Base-by-base conservation (phyloP, 176 grass and related monocot genomes). In the Bonia amplexicaulis region DNA sequence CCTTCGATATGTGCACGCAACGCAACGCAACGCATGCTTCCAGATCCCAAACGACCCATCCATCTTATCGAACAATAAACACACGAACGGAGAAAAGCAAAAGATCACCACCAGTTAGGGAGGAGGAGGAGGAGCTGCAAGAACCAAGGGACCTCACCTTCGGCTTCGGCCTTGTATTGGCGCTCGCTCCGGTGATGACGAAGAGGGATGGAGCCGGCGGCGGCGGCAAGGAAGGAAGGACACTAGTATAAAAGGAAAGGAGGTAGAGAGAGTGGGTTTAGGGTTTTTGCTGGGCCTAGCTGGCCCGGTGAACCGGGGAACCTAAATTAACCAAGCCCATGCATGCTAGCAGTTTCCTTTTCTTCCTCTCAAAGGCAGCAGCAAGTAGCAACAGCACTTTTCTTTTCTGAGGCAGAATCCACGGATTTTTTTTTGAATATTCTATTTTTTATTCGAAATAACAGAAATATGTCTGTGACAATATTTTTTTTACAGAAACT, bases 1-100 rank as follows among this genome's bases (percentile, higher is more conserved):
- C 94, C 94, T 96, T 96, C 89, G 91, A 93, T 93, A 89, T 91
- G 94, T 93, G 94, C 94, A 66, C 69, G 4, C 35, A 37, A 37
- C 35, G 77, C 85, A 61, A 66, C 69, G 35, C 35, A 37, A 37
- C 35, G 77, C 85, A 61, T 53, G 6, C 51, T 51, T 55, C 2
- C 14, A 41, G 48, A 48, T 19, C 14, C 0, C 66, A 35, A 26
- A 74, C 7, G 19, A 80, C 41, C 37, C 66, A 69, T 22, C 48
- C 48, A 14, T 15, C 48, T 16, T 1, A 49, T 12, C 14, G 48
- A 15, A 27, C 4, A 1, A 12, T 2, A 22, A 9, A 19, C 48
- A 14, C 48, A 51, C 4, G 0, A 51, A 51, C 16, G 26, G 10
- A 7, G 19, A 19, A 49, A 74, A 29, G 25, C 70, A 73, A 47